Conservation (phyloP, 2,329 filamentous ascomycete genomes). For the Biscogniauxia sp. region DNA sequence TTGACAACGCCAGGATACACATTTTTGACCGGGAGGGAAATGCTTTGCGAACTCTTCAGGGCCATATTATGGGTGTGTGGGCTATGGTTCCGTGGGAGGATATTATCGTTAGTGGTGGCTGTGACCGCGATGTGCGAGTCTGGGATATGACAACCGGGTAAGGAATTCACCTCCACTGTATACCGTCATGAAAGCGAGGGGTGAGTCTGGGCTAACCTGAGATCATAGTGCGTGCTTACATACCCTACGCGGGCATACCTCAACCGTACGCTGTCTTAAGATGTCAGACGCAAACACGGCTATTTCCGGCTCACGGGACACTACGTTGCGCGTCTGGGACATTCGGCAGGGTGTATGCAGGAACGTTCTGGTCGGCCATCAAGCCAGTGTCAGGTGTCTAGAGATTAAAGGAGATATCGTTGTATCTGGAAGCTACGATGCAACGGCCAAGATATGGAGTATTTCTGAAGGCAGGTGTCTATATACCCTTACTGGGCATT, state of each 20-base stretch:
- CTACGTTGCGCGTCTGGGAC: slow-evolving; percentile 93
- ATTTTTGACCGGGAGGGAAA: slow-evolving; percentile 93
- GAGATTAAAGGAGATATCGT: slow-evolving; percentile 96
- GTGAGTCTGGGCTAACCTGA: slow-evolving; percentile 26
- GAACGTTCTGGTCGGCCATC: slow-evolving; percentile 90
- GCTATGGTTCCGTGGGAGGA: slow-evolving; percentile 99
- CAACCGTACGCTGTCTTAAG: slow-evolving; percentile 93
- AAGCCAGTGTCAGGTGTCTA: slow-evolving; percentile 90
- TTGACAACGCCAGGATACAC: slow-evolving; percentile 98
- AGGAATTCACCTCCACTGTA: slow-evolving; percentile 27
- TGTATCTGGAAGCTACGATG: slow-evolving; percentile 98
- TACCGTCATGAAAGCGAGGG: neutral
- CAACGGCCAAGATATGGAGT: slow-evolving; percentile 94
- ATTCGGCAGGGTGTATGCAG: slow-evolving; percentile 82
- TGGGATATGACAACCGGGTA: slow-evolving; percentile 96
- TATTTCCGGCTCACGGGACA: slow-evolving; percentile 94
- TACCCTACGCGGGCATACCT: slow-evolving; percentile 89
- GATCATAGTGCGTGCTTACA: slow-evolving; percentile 65
- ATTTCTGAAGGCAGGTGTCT: slow-evolving; percentile 93
- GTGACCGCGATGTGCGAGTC: slow-evolving; percentile 92
- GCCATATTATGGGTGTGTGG: slow-evolving; percentile 99
- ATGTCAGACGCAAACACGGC: slow-evolving; percentile 94
- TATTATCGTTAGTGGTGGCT: slow-evolving; percentile 90
- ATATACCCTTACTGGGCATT: slow-evolving; percentile 87
- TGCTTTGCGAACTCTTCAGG: slow-evolving; percentile 82